Evolutionary conservation across 1,284 basidiomycete species (phyloP).

Genomic region (Cutaneotrichosporon cavernicola): DNA sequence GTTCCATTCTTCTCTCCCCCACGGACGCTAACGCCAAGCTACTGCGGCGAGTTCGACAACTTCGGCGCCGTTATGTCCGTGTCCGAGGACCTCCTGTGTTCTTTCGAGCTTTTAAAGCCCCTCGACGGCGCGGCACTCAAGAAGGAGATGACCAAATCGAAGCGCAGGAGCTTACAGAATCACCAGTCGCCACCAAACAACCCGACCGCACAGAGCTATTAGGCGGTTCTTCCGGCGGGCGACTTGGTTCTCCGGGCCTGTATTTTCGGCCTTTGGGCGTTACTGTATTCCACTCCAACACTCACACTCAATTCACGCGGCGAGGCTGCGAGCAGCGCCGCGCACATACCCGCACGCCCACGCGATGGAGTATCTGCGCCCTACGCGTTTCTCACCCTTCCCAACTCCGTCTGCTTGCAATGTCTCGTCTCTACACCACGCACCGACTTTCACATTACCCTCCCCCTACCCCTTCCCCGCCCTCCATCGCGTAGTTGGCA

Average conservation of each 20-base stretch:
- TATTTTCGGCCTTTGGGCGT: constrained; percentile 13
- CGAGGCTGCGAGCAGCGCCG: not conserved
- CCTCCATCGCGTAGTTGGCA: not conserved
- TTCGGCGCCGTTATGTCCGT: constrained; percentile 88
- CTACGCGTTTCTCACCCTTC: not conserved
- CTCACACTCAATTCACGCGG: not conserved
- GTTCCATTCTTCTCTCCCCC: not conserved
- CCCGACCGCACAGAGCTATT: constrained; percentile 52
- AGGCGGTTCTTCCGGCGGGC: constrained; percentile 10
- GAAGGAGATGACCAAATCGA: constrained; percentile 98
- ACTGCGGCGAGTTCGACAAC: constrained; percentile 66
- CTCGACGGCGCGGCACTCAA: constrained; percentile 91
- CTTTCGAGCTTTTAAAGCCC: constrained; percentile 95
- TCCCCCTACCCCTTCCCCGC: not conserved
- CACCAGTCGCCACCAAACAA: constrained; percentile 55
- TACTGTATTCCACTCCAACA: constrained; percentile 18
- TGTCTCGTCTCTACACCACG: constrained; percentile 9
- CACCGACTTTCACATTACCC: constrained; percentile 7
- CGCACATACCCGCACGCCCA: not conserved
- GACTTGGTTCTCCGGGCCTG: not conserved
- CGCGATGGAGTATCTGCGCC: not conserved
- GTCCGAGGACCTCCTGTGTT: constrained; percentile 94
- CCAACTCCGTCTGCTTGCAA: constrained; percentile 6
- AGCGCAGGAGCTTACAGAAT: constrained; percentile 72
- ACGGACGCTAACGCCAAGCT: constrained; percentile 30